These are phyloP conservation scores for Eimeria necatrix DNA, from an alignment of 169 alveolate species.

Conservation along the genomic window DNA sequence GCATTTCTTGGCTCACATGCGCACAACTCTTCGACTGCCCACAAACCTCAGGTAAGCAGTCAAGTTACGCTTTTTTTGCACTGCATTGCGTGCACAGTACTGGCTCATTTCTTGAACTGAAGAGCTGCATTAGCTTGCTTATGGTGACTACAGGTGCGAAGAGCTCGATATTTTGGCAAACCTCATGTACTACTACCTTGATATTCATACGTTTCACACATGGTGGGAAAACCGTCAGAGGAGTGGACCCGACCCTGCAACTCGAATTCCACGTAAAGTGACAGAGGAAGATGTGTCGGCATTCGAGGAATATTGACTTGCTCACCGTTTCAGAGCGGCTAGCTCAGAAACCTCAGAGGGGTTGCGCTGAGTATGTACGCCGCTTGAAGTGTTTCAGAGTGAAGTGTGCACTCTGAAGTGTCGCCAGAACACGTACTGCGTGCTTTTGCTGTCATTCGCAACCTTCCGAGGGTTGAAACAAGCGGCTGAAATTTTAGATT, in stretches of 20 bases:
- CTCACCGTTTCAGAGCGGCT: neutral
- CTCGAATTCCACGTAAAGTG: neutral
- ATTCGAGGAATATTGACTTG: conserved; percentile 45
- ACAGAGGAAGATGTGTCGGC: neutral
- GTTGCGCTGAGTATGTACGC: neutral
- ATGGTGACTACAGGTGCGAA: conserved; percentile 61
- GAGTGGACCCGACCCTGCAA: conserved; percentile 1
- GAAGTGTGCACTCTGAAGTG: neutral
- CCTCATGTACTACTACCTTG: conserved; percentile 73
- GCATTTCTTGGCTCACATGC: conserved; percentile 65
- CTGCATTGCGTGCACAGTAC: neutral
- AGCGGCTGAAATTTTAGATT: no score
- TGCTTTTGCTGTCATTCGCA: no score
- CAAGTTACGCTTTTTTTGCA: neutral
- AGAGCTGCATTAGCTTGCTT: neutral
- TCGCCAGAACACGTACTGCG: no score
- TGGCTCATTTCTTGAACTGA: neutral
- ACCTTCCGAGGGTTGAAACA: no score
- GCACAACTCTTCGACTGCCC: conserved; percentile 67
- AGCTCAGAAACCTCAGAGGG: neutral
- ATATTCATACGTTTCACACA: conserved; percentile 39
- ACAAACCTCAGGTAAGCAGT: conserved; percentile 61
- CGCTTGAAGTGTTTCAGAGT: neutral
- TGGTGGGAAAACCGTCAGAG: conserved; percentile 71
- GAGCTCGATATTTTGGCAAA: conserved; percentile 79